Conservation (phyloP, 352 stramenopile genomes). For the Blastocystis sp. region DNA sequence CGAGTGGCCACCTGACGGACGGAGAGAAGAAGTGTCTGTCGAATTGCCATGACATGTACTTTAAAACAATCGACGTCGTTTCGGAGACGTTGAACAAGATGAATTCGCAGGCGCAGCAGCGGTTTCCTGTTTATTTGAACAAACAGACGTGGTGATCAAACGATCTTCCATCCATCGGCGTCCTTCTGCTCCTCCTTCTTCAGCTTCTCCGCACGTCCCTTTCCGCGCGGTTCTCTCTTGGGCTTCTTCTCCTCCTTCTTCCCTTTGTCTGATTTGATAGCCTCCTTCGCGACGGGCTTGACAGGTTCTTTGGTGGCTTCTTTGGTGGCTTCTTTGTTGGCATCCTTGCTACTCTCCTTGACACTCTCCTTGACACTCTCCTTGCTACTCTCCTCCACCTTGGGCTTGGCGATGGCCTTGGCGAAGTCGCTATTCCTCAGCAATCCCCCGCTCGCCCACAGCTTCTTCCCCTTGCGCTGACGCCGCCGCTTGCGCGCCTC, state of each 20-base stretch:
- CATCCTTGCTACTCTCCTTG: background rate
- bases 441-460: background rate
- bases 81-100: background rate
- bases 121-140: background rate
- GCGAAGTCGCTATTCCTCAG: constrained; percentile 12
- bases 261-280: background rate
- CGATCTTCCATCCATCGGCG: background rate
- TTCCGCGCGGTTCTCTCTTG: background rate
- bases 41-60: constrained; percentile 32
- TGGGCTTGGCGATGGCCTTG: background rate
- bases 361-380: background rate
- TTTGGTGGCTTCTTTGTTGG: background rate
- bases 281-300: background rate
- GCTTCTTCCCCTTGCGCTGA: background rate
- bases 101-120: background rate
- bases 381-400: background rate
- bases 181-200: background rate
- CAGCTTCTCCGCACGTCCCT: background rate
- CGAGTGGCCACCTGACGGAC: background rate
- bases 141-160: background rate
- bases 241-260: background rate
- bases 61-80: constrained; percentile 26
- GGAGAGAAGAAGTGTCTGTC: constrained; percentile 30
- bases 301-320: background rate
- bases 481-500: constrained; percentile 1